These are phyloP conservation scores for Stephania japonica DNA, from an alignment of 164 flowering plant species.

Conservation along the genomic window DNA sequence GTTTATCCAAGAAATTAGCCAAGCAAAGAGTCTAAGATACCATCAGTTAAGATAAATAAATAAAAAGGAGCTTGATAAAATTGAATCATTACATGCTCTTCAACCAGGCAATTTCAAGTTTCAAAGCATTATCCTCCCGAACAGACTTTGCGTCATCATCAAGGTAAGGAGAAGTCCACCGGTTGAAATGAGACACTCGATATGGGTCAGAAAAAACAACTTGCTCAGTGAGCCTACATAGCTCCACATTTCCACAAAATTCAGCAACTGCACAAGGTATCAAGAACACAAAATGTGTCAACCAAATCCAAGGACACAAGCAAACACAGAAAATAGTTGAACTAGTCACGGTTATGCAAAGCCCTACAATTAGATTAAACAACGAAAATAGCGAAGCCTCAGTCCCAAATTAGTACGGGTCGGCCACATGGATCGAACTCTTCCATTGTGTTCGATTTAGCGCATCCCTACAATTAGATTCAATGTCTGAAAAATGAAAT, in stretches of 20 bases:
- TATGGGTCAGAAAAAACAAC: slow-evolving; percentile 97
- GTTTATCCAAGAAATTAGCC: too few species aligned
- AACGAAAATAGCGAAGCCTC: background rate
- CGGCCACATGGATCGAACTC: too few species aligned
- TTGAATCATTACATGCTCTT: slow-evolving; percentile 58
- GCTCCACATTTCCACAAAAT: slow-evolving; percentile 88
- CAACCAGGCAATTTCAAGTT: slow-evolving; percentile 84
- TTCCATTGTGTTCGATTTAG: too few species aligned
- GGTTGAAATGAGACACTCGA: slow-evolving; percentile 63
- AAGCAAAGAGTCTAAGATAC: too few species aligned
- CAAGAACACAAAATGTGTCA: slow-evolving; percentile 4
- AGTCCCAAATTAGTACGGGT: too few species aligned
- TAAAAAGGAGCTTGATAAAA: slow-evolving; percentile 6
- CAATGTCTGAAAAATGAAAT: background rate
- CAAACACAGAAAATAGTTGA: background rate
- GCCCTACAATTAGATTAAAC: background rate
- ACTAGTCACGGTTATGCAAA: background rate
- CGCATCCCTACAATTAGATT: background rate
- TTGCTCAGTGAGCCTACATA: slow-evolving; percentile 90
- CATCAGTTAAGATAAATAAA: background rate
- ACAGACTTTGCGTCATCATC: slow-evolving; percentile 77
- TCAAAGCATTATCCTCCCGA: slow-evolving; percentile 62
- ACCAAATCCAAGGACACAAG: background rate
- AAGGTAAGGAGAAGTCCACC: slow-evolving; percentile 86
- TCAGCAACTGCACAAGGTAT: slow-evolving; percentile 68